Percentiles rank a stretch among this genome's conserved stretches.
These are phyloP conservation scores for Monilinia fructigena DNA, from an alignment of 2,329 filamentous ascomycete genomes.

Conservation along the genomic window DNA sequence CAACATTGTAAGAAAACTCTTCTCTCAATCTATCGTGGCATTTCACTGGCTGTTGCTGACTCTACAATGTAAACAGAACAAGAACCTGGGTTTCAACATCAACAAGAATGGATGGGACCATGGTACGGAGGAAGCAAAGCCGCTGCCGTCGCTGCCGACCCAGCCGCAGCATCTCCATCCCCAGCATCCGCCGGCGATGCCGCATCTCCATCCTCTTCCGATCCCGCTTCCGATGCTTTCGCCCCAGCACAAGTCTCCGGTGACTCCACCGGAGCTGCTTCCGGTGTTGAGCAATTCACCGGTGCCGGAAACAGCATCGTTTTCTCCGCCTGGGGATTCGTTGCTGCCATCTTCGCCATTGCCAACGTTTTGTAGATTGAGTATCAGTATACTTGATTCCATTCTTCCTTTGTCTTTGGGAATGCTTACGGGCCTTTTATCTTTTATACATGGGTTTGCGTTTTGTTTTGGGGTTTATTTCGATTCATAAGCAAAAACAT, in stretches of 20 bases:
- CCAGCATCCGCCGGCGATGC: neutral
- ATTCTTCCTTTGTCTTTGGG: neutral
- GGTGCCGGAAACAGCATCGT: constrained; percentile 11
- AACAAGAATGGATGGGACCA: constrained; percentile 7
- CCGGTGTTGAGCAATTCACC: constrained; percentile 10
- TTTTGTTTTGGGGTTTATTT: constrained; percentile 6
- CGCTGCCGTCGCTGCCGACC: neutral
- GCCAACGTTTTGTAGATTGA: constrained; percentile 13
- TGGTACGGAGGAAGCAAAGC: constrained; percentile 19
- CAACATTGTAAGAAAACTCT: constrained; percentile 6
- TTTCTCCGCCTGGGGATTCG: constrained; percentile 15
- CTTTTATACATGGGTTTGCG: neutral
- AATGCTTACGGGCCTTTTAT: neutral
- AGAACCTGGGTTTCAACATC: constrained; percentile 12
- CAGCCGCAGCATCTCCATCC: neutral
- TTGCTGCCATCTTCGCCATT: constrained; percentile 12
- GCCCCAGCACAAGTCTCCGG: neutral
- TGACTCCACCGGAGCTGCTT: neutral
- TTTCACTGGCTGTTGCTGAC: neutral
- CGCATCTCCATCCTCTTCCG: neutral
- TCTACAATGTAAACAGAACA: neutral
- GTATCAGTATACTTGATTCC: neutral
- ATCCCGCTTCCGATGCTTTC: neutral
- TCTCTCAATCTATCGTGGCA: neutral
- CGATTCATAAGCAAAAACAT: constrained; percentile 5